These are phyloP conservation scores for Coemansia sp. DNA, from an alignment of 192 early-diverging fungal genomes.

Conservation along the genomic window DNA sequence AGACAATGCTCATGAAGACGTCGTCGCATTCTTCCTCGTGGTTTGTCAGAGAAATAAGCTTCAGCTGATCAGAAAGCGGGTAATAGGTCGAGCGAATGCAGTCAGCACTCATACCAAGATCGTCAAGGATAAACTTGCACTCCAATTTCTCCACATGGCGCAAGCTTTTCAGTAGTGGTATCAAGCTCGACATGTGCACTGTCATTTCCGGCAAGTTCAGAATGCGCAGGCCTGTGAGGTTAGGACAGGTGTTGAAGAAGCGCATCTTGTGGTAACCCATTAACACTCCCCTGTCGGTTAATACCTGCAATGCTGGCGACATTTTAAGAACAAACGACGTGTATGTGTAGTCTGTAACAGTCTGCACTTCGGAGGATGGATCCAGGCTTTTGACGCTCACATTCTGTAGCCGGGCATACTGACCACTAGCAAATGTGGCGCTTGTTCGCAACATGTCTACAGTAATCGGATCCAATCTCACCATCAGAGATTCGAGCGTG, in stretches of 20 bases:
- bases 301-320: background rate
- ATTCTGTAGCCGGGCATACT: background rate
- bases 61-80: constrained; percentile 1
- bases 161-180: background rate
- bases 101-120: background rate
- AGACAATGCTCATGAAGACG: background rate
- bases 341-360: background rate
- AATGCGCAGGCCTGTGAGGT: background rate
- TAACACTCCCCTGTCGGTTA: background rate
- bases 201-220: background rate
- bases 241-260: background rate
- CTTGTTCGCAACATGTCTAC: constrained; percentile 11
- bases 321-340: constrained; percentile 7
- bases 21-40: background rate
- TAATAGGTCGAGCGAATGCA: background rate
- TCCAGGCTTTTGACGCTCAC: constrained; percentile 7
- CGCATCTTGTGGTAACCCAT: background rate
- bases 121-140: background rate
- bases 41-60: background rate
- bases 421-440: constrained; percentile 10
- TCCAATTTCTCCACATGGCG: background rate
- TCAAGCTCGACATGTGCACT: background rate
- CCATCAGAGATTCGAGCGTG: constrained; percentile 8
- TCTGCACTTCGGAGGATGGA: background rate
- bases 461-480: background rate